Evolutionary conservation across 768 basidiomycete genomes (phyloP).

Genomic region (Lactarius hatsudake): DNA sequence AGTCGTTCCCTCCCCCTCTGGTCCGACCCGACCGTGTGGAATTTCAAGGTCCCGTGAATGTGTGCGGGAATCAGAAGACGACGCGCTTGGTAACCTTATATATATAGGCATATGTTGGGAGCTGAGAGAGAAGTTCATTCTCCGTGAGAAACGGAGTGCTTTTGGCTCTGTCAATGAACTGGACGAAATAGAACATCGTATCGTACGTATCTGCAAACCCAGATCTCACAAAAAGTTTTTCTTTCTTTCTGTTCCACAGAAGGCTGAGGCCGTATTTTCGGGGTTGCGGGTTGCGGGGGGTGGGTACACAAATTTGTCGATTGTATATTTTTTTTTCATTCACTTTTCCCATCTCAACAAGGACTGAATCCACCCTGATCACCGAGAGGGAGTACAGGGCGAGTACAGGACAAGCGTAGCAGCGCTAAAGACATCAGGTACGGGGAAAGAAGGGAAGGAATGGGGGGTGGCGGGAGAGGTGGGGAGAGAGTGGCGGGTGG

Average conservation of each 20-base stretch:
- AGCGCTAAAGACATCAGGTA: constrained; percentile 11
- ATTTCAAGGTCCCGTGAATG: constrained; percentile 1
- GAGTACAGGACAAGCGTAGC: background rate
- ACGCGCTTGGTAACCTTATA: background rate
- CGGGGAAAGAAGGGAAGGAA: constrained; percentile 6
- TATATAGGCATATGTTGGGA: background rate
- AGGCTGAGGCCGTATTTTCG: too few species aligned
- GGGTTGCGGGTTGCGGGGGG: background rate
- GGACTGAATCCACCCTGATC: background rate
- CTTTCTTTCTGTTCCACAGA: background rate
- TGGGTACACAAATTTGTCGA: background rate
- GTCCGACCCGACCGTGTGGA: constrained; percentile 6
- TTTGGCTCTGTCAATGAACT: background rate
- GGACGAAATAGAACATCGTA: background rate
- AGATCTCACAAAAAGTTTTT: background rate
- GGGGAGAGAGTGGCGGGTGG: background rate
- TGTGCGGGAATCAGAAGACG: constrained; percentile 7
- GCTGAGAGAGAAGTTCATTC: constrained; percentile 1
- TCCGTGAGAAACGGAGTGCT: constrained; percentile 16
- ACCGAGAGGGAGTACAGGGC: background rate
- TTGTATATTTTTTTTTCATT: too few species aligned
- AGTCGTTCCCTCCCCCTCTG: background rate
- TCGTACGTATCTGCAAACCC: background rate
- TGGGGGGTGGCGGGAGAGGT: background rate
- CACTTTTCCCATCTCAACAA: too few species aligned